Evolutionary conservation across 2,329 filamentous ascomycete genomes (phyloP), one percentile per base, ranked within the genome.

Genomic region (Dryadomyces quercus-mongolicae): DNA sequence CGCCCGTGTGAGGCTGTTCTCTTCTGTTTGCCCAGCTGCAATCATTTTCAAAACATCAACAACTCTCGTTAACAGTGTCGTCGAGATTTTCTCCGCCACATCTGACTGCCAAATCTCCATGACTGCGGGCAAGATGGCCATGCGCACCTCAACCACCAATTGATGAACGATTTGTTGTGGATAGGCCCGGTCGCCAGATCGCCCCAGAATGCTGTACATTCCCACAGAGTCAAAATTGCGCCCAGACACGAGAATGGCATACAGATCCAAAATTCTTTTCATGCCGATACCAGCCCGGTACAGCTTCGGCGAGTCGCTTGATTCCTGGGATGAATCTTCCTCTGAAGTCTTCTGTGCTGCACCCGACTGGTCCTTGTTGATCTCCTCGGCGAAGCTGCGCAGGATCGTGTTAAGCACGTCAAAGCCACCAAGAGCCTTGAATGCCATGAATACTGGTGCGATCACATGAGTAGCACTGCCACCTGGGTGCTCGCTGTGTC

Each of bases 221-320:
- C 84, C 82, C 36, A 76, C 71, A 1, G 91, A 85, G 40, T 97
- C 91, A n/a, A 97, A 81, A 59, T 84, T 81, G 68, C 93, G 95
- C 10, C 84, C 81, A 57, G 84, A 86, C 52, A 85, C 83, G 34
- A 96, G 75, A 56, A 88, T 76, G 2, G 80, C 73, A 65, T 93
- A 96, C 53, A 97, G 78, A 34, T 86, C 83, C 31, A 98, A 75
- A 36, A 97, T 89, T 61, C 91, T 88, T 66, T 88, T 90, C 60
- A 95, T 80, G 13, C 78, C 78, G 44, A 78, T 72, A 1, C 72
- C 72, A 6, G 78, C 75, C 49, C 80, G 70, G 57, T 75, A 75
- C 31, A 70, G 64, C 58, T 70, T 72, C 1, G 70, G 70, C 1
- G 68, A 63, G 54, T 78, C 76, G 21, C 75, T 73, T n/a, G 63